phyloP scores from a whole-genome alignment of 129 eudicot species.

The Erigeron canadensis region DNA sequence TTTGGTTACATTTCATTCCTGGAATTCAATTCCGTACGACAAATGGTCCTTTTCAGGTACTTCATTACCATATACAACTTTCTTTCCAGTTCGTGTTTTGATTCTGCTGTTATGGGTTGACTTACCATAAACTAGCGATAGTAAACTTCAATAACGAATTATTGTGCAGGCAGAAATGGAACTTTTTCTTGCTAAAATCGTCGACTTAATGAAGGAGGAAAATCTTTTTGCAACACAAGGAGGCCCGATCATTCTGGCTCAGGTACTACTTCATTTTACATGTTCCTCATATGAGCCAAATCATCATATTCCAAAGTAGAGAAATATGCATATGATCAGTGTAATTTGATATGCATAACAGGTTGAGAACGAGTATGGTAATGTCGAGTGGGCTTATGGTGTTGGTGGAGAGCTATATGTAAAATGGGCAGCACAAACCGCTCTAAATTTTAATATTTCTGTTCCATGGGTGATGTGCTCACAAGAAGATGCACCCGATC shows the following conservation, averaged over 20 bases:
- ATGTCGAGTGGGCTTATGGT: conserved; percentile 73
- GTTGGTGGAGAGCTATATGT: conserved; percentile 56
- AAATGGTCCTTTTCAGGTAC: conserved; percentile 68
- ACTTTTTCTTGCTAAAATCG: conserved; percentile 66
- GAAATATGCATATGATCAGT: neutral
- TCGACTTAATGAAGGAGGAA: conserved; percentile 73
- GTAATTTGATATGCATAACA: conserved; percentile 27
- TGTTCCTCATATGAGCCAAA: neutral
- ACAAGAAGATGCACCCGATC: conserved; percentile 80
- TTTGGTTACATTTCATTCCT: conserved; percentile 81
- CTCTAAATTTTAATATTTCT: conserved; percentile 53
- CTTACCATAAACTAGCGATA: neutral
- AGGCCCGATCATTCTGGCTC: conserved; percentile 80
- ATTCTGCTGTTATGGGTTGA: neutral
- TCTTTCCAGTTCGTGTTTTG: neutral
- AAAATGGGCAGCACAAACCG: conserved; percentile 88
- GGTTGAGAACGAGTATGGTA: conserved; percentile 88
- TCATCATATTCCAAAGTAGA: neutral
- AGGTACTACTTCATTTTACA: conserved; percentile 37
- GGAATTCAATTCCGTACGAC: conserved; percentile 79
- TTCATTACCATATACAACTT: neutral
- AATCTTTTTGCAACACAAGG: conserved; percentile 84
- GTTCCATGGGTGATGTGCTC: conserved; percentile 96
- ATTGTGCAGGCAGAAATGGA: conserved; percentile 73
- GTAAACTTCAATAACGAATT: conserved; percentile 1